phyloP scores from a whole-genome alignment of 352 stramenopile species.

The Phytophthora podocarpi region DNA sequence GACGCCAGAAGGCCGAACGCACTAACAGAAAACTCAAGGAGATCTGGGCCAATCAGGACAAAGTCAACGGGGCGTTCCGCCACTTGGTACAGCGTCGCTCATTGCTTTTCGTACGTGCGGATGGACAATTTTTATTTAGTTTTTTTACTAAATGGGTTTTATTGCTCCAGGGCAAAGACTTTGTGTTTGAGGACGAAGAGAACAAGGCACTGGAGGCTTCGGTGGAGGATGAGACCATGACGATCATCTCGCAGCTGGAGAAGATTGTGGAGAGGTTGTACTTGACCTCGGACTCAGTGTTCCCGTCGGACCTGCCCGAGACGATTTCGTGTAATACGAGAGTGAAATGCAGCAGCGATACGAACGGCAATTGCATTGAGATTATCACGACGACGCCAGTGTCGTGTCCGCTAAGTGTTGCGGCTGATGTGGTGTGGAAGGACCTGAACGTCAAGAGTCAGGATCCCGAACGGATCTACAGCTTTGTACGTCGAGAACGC shows the following conservation, averaged over 20 bases:
- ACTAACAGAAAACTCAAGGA: conserved; percentile 41
- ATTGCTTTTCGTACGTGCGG: conserved; percentile 29
- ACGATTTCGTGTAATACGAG: conserved; percentile 39
- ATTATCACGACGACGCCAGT: conserved; percentile 37
- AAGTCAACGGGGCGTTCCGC: conserved; percentile 34
- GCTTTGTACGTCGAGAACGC: conserved; percentile 28
- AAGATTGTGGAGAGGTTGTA: conserved; percentile 35
- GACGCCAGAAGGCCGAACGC: conserved; percentile 34
- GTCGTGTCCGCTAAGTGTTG: conserved; percentile 18
- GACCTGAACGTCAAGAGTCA: conserved; percentile 37
- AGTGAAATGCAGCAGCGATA: conserved; percentile 27
- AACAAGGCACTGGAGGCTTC: not conserved
- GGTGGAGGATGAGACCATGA: conserved; percentile 30
- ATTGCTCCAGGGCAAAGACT: conserved; percentile 30
- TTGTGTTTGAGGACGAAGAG: conserved; percentile 29
- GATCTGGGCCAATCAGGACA: conserved; percentile 36
- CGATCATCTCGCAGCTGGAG: conserved; percentile 37
- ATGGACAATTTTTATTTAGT: not conserved
- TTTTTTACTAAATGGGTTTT: conserved; percentile 14
- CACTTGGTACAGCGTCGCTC: conserved; percentile 32
- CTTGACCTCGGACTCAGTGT: conserved; percentile 38
- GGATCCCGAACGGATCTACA: conserved; percentile 41
- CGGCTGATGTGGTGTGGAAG: conserved; percentile 35
- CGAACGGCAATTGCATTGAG: conserved; percentile 34
- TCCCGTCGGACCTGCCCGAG: conserved; percentile 23